A percentile compares a stretch with the other conserved stretches of the same genome.
Evolutionary conservation across 2,329 filamentous ascomycete genomes (phyloP).

Genomic region (Magnaporthales sp.): DNA sequence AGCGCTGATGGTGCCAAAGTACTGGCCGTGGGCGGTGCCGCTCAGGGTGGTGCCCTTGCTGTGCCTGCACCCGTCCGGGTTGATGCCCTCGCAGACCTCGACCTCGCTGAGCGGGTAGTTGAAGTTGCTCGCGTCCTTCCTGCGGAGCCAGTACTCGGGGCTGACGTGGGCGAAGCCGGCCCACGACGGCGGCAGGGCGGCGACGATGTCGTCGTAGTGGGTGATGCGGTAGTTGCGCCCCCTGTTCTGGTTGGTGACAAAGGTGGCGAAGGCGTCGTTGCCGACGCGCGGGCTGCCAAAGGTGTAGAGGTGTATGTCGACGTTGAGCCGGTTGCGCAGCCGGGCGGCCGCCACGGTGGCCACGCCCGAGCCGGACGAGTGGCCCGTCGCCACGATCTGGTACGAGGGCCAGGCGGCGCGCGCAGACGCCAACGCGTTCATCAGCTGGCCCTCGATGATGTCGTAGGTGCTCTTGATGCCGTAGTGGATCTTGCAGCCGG

Average conservation of each 20-base stretch:
- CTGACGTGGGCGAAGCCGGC: slow-evolving; percentile 52
- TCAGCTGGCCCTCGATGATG: slow-evolving; percentile 44
- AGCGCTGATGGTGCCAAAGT: slow-evolving; percentile 34
- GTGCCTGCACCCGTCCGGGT: slow-evolving; percentile 40
- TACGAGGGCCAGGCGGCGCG: slow-evolving; percentile 38
- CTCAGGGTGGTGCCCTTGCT: slow-evolving; percentile 30
- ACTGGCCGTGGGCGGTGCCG: slow-evolving; percentile 35
- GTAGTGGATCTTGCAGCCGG: slow-evolving; percentile 40
- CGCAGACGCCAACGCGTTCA: slow-evolving; percentile 34
- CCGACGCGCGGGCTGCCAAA: slow-evolving; percentile 61
- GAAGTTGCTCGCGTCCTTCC: slow-evolving; percentile 21
- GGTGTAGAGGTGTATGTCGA: slow-evolving; percentile 49
- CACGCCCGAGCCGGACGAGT: slow-evolving; percentile 60
- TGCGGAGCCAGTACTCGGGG: slow-evolving; percentile 60
- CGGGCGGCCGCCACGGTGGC: slow-evolving; percentile 50
- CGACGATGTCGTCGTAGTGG: slow-evolving; percentile 58
- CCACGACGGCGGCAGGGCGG: slow-evolving; percentile 53
- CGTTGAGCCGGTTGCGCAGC: slow-evolving; percentile 36
- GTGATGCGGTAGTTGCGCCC: slow-evolving; percentile 56
- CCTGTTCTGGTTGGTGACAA: slow-evolving; percentile 38
- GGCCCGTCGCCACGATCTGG: slow-evolving; percentile 53
- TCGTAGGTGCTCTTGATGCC: slow-evolving; percentile 52
- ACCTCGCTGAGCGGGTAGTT: slow-evolving; percentile 31
- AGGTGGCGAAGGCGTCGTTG: slow-evolving; percentile 43
- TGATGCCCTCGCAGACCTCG: slow-evolving; percentile 37